Evolutionary conservation across 768 basidiomycete genomes (phyloP), one percentile per base, ranked within the genome.

Genomic region (Podaxis sp.): DNA sequence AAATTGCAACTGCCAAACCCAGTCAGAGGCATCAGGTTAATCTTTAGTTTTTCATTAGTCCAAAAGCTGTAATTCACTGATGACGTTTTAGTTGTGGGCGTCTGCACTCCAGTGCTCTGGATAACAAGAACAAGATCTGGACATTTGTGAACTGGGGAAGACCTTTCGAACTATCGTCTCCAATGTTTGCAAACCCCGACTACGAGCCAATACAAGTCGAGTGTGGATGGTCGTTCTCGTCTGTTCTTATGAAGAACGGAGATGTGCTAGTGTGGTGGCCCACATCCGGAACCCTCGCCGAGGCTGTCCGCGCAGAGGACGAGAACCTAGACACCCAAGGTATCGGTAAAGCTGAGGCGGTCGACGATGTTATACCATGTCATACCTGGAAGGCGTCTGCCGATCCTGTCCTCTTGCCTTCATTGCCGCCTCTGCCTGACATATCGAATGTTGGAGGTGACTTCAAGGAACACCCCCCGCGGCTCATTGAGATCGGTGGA

Each of bases 141-240:
- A 89, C 84, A 12, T 91, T 93, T 71, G 72, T 81, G 4, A 87
- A 79, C 67, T 95, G 93, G 85, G 94, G 92, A 2, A 80, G 90
- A 22, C 92, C 93, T 1, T 90, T 90, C 76, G 77, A 79, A 48
- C 77, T 94, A 42, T 75, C 76, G 1, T 80, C 84, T 15, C 70
- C 77, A 2, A 73, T 84, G 26, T 74, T 87, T 36, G 76, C 74
- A 2, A 82, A 87, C 46, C 74, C 76, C 2, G 73, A 75, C 39
- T 78, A 73, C 49, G 71, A 68, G 40, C 80, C 82, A 22, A 69
- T 77, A 24, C 90, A 90, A 71, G 81, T 93, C 40, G 89, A 88
- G 71, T 89, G 90, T 67, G 93, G 94, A 48, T 95, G 94, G 94
- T 64, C 69, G 13, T 92, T 90, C 72, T 88, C 89, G n/a, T 83